Evolutionary conservation across 106 monocot species (phyloP), one percentile per base, ranked within the genome.

Genomic region (Platanthera guangdongensis): DNA sequence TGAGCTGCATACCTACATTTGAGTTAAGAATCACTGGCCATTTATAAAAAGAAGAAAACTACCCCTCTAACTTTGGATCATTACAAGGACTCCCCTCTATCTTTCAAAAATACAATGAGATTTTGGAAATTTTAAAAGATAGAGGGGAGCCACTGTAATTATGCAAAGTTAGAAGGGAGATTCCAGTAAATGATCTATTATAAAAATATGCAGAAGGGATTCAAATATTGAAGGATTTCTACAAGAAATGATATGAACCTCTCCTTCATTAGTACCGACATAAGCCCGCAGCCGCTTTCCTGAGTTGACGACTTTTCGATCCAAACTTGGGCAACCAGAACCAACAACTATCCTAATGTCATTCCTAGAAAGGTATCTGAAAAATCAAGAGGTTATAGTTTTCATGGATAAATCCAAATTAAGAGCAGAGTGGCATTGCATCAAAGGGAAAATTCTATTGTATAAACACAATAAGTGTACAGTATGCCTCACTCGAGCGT

Each of bases 301-400:
- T 18, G 96, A 97, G 80, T 93, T 97, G 53, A 93, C 86, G 78
- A 93, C 89, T 86, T 97, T 97, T 71, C 93, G 84, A 69, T 97
- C 96, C 68, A 84, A 71, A 73, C 86, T 93, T 30, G 96, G 96
- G 81, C 96, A 97, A 53, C 96, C 96, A 80, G 59, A 87, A 78
- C 74, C 80, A 30, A 80, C 84, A 78, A 91, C 73, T 9, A 81
- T 45, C n/a, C 88, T 79, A 78, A 97, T 91, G 71, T 97, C 93
- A 72, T 78, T 78, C 59, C 89, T 84, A 1, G 93, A 88, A 7
- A 97, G 80, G 83, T 83, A 88, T 80, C 96, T 97, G 84, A 70
- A 83, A 50, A 39, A 39, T 39, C 68, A 84, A 51, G 67, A 15
- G 3, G n/a, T 68, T 45, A 53, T 70, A 45, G 47, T 10, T 18